Conservation (phyloP, 306 rosid genomes). For the Trifolium dubium region DNA sequence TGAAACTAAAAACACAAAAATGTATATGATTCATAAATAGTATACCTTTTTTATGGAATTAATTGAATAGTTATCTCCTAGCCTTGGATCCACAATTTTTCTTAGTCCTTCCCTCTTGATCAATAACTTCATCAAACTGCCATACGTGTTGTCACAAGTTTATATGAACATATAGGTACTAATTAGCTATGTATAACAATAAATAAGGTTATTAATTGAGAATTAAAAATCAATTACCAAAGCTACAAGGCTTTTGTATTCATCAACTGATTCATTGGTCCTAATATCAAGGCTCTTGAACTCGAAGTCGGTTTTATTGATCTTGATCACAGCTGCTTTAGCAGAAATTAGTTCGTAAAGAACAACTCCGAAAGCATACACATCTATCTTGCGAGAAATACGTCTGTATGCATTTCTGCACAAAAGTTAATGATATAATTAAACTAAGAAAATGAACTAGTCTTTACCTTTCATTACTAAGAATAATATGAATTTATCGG, state of each 20-base stretch:
- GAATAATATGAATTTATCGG: no score
- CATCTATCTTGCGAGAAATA: conserved; percentile 84
- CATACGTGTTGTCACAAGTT: neutral
- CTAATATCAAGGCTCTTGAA: neutral
- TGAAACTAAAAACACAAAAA: neutral
- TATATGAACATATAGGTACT: neutral
- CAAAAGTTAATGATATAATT: conserved; percentile 12
- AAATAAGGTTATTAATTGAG: neutral
- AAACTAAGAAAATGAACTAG: neutral
- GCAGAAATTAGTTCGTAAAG: conserved; percentile 88
- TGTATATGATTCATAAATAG: neutral
- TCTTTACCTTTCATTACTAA: neutral
- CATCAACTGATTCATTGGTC: neutral
- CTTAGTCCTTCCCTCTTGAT: conserved; percentile 55
- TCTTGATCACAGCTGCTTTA: conserved; percentile 68
- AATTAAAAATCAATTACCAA: conserved; percentile 2
- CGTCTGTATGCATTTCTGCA: conserved; percentile 81
- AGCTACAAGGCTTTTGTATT: neutral
- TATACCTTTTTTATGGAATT: conserved; percentile 73
- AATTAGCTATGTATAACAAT: neutral
- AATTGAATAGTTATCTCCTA: conserved; percentile 72
- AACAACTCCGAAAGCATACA: conserved; percentile 89
- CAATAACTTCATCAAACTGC: conserved; percentile 79
- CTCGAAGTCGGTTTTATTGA: neutral
- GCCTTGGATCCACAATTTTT: conserved; percentile 76